phyloP scores from a whole-genome alignment of 2,329 filamentous ascomycete species.

The Fusarium sp. region DNA sequence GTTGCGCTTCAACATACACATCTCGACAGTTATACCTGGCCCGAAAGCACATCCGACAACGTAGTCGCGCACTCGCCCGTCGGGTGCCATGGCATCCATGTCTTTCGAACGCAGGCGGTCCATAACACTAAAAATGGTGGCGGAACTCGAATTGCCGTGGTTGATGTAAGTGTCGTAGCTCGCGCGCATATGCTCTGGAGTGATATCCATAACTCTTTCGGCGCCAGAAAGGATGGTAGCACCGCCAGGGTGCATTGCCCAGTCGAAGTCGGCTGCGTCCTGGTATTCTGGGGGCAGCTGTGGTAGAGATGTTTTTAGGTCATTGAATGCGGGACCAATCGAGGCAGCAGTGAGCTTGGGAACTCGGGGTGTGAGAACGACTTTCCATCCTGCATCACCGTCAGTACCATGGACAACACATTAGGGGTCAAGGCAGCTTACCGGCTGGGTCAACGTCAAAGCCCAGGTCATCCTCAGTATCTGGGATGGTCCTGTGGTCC shows the following conservation, averaged over 20 bases:
- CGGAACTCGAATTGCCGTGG: slow-evolving; percentile 77
- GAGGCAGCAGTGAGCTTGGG: slow-evolving; percentile 66
- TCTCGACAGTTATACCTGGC: slow-evolving; percentile 76
- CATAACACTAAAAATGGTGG: slow-evolving; percentile 77
- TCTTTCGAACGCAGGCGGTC: slow-evolving; percentile 70
- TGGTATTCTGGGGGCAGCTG: slow-evolving; percentile 59
- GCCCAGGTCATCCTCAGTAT: slow-evolving; percentile 72
- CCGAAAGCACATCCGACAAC: slow-evolving; percentile 78
- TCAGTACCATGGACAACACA: slow-evolving; percentile 28
- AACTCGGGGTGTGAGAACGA: slow-evolving; percentile 71
- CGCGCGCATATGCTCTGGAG: slow-evolving; percentile 74
- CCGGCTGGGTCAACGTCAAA: slow-evolving; percentile 74
- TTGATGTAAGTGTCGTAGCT: slow-evolving; percentile 77
- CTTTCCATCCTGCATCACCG: slow-evolving; percentile 68
- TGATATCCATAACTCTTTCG: slow-evolving; percentile 68
- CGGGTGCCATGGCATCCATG: slow-evolving; percentile 69
- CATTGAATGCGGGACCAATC: slow-evolving; percentile 66
- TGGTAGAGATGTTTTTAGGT: slow-evolving; percentile 64
- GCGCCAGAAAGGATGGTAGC: slow-evolving; percentile 74
- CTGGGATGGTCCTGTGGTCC: slow-evolving; percentile 72
- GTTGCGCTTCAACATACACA: slow-evolving; percentile 71
- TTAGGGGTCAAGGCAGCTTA: slow-evolving; percentile 48
- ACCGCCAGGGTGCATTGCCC: slow-evolving; percentile 79
- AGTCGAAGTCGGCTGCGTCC: slow-evolving; percentile 73
- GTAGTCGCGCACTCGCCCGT: slow-evolving; percentile 64